These are phyloP conservation scores for Sporisorium sorghi DNA, from an alignment of 1,284 basidiomycete genomes.

Conservation along the genomic window DNA sequence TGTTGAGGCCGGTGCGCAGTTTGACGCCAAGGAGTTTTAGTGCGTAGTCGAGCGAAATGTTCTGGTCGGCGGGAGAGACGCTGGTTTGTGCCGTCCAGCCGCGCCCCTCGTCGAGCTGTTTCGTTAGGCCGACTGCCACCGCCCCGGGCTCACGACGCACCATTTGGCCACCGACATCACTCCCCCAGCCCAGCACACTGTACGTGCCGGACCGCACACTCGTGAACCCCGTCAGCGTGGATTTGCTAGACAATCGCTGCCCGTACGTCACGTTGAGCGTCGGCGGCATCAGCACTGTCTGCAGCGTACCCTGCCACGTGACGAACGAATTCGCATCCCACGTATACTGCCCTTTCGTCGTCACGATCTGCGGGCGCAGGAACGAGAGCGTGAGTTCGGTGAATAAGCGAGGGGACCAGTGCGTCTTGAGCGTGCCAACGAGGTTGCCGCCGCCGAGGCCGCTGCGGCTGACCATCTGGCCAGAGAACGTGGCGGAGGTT, in stretches of 20 bases:
- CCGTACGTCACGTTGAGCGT: conserved; percentile 71
- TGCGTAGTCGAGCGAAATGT: conserved; percentile 70
- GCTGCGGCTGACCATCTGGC: conserved; percentile 70
- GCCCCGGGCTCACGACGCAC: conserved; percentile 51
- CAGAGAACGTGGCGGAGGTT: conserved; percentile 48
- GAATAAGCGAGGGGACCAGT: conserved; percentile 74
- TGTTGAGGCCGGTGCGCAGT: conserved; percentile 70
- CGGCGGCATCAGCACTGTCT: conserved; percentile 67
- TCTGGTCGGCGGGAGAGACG: conserved; percentile 52
- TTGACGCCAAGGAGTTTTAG: conserved; percentile 71
- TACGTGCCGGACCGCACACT: conserved; percentile 71
- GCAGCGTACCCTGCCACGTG: conserved; percentile 66
- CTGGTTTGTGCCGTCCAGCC: conserved; percentile 61
- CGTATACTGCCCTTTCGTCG: conserved; percentile 71
- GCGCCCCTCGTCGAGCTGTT: conserved; percentile 45
- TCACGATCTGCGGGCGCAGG: conserved; percentile 71
- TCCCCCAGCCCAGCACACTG: conserved; percentile 71
- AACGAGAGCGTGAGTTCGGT: conserved; percentile 69
- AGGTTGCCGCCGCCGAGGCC: conserved; percentile 72
- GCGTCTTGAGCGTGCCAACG: conserved; percentile 76
- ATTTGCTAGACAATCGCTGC: conserved; percentile 66
- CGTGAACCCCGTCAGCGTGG: conserved; percentile 63
- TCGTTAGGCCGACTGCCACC: conserved; percentile 59
- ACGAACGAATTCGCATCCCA: conserved; percentile 70
- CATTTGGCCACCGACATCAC: conserved; percentile 21